Evolutionary conservation across 192 early-diverging fungal species (phyloP).

Genomic region (Cladochytrium replicatum): DNA sequence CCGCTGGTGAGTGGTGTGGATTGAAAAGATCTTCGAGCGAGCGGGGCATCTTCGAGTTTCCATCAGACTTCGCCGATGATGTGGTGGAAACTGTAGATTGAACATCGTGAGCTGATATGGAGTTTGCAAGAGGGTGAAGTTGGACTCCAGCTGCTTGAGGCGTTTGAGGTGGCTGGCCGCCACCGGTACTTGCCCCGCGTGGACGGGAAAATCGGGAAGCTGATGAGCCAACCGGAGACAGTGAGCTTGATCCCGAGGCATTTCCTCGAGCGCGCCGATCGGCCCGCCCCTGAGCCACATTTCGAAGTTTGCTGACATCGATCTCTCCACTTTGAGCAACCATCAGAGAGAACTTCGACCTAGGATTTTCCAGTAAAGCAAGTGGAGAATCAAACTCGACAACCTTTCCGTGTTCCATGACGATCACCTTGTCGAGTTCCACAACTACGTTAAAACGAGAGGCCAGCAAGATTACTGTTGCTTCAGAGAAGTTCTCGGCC

Average conservation of each 20-base stretch:
- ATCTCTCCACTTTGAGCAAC: conserved; percentile 6
- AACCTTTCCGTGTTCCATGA: conserved; percentile 65
- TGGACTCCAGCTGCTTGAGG: background rate
- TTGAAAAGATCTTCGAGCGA: background rate
- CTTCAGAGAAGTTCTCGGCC: conserved; percentile 21
- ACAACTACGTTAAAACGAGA: conserved; percentile 22
- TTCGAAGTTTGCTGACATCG: conserved; percentile 6
- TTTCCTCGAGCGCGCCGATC: background rate
- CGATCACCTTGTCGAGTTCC: conserved; percentile 57
- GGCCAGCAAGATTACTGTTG: conserved; percentile 26
- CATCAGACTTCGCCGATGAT: background rate
- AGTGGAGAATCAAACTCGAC: conserved; percentile 76
- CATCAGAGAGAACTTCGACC: conserved; percentile 20
- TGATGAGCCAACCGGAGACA: background rate
- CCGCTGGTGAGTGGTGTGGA: too few relatives aligned
- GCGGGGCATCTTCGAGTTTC: background rate
- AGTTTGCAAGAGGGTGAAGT: background rate
- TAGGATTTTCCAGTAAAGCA: conserved; percentile 45
- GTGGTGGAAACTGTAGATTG: background rate
- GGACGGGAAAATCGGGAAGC: background rate
- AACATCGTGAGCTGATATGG: background rate
- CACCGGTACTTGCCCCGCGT: background rate
- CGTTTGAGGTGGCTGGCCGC: background rate
- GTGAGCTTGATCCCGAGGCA: background rate
- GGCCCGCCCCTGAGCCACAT: conserved; percentile 5